These are phyloP conservation scores for Lactarius indigo DNA, from an alignment of 768 basidiomycete genomes.

Conservation along the genomic window DNA sequence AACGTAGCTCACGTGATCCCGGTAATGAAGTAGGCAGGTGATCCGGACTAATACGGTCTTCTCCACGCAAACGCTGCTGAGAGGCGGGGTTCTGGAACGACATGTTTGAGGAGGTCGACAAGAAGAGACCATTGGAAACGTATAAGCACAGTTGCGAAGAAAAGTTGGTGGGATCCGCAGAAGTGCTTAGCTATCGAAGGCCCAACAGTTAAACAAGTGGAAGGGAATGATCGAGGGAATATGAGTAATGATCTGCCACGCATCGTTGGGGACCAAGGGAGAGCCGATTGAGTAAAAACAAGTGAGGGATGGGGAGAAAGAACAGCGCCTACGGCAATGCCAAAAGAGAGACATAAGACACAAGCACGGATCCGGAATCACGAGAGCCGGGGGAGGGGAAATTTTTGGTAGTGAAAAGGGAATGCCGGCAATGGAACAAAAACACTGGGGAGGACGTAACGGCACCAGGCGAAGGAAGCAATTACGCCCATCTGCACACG, in stretches of 20 bases:
- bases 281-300: neutral
- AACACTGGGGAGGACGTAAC: neutral
- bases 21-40: neutral
- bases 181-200: neutral
- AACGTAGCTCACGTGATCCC: neutral
- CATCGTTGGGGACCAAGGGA: neutral
- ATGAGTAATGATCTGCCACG: neutral
- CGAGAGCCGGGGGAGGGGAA: neutral
- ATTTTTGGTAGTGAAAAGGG: neutral
- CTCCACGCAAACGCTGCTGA: neutral
- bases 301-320: neutral
- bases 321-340: neutral
- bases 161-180: neutral
- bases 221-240: neutral
- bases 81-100: neutral
- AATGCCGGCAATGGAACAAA: conserved; percentile 8
- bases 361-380: neutral
- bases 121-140: neutral
- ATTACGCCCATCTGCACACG: neutral
- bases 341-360: neutral
- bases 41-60: neutral
- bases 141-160: neutral
- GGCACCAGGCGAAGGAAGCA: conserved; percentile 5
- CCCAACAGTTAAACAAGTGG: neutral
- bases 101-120: neutral